Evolutionary conservation across 371 early-diverging fungal genomes (phyloP).

Genomic region (Chytridium lagenaria): DNA sequence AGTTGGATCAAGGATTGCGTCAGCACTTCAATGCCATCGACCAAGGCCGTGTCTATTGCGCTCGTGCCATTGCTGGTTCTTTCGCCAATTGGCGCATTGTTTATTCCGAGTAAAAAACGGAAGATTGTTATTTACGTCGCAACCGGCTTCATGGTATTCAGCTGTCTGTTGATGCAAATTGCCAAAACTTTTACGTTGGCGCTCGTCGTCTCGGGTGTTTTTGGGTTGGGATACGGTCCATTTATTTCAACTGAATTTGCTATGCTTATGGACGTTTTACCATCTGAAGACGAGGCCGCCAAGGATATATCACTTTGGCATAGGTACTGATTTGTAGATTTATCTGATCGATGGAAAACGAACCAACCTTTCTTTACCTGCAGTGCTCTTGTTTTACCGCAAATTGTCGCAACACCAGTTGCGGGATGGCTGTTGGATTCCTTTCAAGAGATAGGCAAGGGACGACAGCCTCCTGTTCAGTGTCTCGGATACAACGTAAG

Average conservation of each 20-base stretch:
- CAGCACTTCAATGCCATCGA: slow-evolving; percentile 27
- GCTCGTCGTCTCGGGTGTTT: slow-evolving; percentile 39
- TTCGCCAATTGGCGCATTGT: slow-evolving; percentile 45
- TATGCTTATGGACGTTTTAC: slow-evolving; percentile 54
- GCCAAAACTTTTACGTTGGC: slow-evolving; percentile 35
- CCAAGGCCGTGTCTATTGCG: slow-evolving; percentile 50
- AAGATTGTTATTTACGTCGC: slow-evolving; percentile 47
- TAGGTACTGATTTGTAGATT: no score
- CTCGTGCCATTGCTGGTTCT: slow-evolving; percentile 48
- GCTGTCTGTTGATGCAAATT: slow-evolving; percentile 39
- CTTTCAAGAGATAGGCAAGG: slow-evolving; percentile 40
- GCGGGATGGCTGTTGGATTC: slow-evolving; percentile 49
- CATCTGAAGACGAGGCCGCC: slow-evolving; percentile 40
- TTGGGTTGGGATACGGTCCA: slow-evolving; percentile 50
- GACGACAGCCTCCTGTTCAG: slow-evolving; percentile 17
- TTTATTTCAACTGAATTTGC: slow-evolving; percentile 49
- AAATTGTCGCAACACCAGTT: slow-evolving; percentile 47
- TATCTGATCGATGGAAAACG: no score
- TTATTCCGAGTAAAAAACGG: slow-evolving; percentile 36
- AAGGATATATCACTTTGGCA: slow-evolving; percentile 55
- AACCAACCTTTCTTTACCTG: no score
- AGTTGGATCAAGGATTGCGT: slow-evolving; percentile 51
- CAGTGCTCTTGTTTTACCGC: slow-evolving; percentile 13
- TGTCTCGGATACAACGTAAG: slow-evolving; percentile 50
- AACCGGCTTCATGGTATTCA: slow-evolving; percentile 35